Conservation (phyloP, 805 yeast genomes). For the Ogataea haglerorum region DNA sequence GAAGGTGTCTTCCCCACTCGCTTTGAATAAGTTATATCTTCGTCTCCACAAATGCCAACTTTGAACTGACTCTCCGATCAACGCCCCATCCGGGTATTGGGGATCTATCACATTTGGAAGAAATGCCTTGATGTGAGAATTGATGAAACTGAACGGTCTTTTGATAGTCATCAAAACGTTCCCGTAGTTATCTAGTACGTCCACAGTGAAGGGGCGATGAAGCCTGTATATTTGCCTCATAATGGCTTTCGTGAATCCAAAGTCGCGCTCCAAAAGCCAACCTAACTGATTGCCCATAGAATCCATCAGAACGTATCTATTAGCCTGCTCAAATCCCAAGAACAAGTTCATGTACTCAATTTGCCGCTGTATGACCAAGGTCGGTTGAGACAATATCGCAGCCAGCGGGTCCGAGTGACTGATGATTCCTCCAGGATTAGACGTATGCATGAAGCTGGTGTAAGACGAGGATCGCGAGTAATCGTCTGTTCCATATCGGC, state of each 20-base stretch:
- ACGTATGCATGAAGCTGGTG: conserved; percentile 24
- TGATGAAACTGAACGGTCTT: conserved; percentile 84
- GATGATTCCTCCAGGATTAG: conserved; percentile 43
- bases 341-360: conserved; percentile 85
- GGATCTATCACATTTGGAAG: conserved; percentile 49
- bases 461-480: neutral
- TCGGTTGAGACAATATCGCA: conserved; percentile 69
- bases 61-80: conserved; percentile 85
- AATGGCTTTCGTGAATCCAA: conserved; percentile 63
- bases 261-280: conserved; percentile 76
- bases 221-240: conserved; percentile 78
- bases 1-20: conserved; percentile 40
- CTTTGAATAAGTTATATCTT: conserved; percentile 71
- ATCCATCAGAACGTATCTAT: conserved; percentile 70
- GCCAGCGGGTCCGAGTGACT: conserved; percentile 57
- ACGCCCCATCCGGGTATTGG: conserved; percentile 39
- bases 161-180: conserved; percentile 61
- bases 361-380: conserved; percentile 81
- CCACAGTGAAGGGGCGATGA: conserved; percentile 83
- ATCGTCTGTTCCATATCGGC: neutral
- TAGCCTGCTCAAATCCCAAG: conserved; percentile 90
- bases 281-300: conserved; percentile 74
- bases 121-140: conserved; percentile 76
- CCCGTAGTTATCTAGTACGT: conserved; percentile 63
- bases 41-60: conserved; percentile 96